Percentiles rank a stretch among this genome's conserved stretches.
These are phyloP conservation scores for Jacaranda copaia DNA, from an alignment of 257 asterid species.

Conservation along the genomic window DNA sequence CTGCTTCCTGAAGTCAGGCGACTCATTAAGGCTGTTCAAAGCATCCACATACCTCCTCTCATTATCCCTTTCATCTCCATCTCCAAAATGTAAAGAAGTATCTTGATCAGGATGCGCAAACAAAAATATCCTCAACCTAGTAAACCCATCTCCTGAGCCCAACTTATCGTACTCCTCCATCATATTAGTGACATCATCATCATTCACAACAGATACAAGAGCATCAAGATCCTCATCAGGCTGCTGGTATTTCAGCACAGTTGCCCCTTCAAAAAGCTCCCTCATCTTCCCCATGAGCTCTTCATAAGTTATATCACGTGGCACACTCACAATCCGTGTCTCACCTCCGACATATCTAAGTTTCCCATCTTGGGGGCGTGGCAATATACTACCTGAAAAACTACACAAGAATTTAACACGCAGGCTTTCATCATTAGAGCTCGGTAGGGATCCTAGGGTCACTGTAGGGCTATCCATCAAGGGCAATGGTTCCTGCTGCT, in stretches of 20 bases:
- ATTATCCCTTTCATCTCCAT: constrained; percentile 91
- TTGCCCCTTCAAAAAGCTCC: constrained; percentile 85
- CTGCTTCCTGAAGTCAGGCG: constrained; percentile 76
- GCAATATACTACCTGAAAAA: constrained; percentile 85
- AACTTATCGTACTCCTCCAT: constrained; percentile 98
- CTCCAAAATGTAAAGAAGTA: constrained; percentile 71
- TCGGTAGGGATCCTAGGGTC: constrained; percentile 51
- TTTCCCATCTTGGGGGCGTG: constrained; percentile 96
- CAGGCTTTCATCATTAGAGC: constrained; percentile 66
- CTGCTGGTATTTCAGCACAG: constrained; percentile 86
- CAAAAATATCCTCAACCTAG: constrained; percentile 85
- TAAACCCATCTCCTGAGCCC: constrained; percentile 82
- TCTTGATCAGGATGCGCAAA: constrained; percentile 77
- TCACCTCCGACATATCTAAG: constrained; percentile 98
- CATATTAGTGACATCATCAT: constrained; percentile 96
- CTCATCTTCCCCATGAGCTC: constrained; percentile 92
- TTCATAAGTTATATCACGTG: constrained; percentile 76
- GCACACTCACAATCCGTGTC: constrained; percentile 83
- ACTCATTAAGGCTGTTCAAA: constrained; percentile 88
- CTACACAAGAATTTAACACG: constrained; percentile 95
- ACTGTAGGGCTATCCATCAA: constrained; percentile 75
- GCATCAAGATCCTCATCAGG: constrained; percentile 99
- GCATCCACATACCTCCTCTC: constrained; percentile 98
- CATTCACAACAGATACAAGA: constrained; percentile 92
- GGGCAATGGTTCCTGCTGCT: constrained; percentile 34